Percentiles rank a stretch among this genome's conserved stretches.
Evolutionary conservation across 352 stramenopile species (phyloP).

Genomic region (Aphanomyces astaci): DNA sequence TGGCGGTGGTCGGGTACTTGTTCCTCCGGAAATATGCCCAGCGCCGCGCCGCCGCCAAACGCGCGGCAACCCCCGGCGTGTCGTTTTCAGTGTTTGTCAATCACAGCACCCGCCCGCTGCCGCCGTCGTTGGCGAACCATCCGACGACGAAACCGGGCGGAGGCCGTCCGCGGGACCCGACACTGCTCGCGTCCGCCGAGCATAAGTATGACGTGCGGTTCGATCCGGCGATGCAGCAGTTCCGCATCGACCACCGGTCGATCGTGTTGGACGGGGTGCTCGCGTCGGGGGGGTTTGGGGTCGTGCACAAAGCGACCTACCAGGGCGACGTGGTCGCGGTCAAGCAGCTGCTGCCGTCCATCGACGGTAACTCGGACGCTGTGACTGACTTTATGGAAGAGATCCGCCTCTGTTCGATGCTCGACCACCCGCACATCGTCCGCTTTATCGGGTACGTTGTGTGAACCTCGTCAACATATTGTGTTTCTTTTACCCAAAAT

Average conservation of each 20-base stretch:
- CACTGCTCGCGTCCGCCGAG: not conserved
- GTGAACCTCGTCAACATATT: too few relatives aligned
- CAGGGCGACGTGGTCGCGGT: constrained; percentile 32
- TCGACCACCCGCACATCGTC: constrained; percentile 49
- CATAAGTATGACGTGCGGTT: constrained; percentile 64
- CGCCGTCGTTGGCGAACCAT: not conserved
- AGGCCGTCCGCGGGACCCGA: constrained; percentile 7
- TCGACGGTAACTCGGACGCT: constrained; percentile 26
- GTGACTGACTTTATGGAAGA: constrained; percentile 46
- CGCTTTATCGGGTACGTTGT: constrained; percentile 33
- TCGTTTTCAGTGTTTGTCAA: constrained; percentile 9
- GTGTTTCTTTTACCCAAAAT: too few relatives aligned
- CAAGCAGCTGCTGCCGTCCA: constrained; percentile 35
- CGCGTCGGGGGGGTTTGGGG: constrained; percentile 48
- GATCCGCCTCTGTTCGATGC: constrained; percentile 48
- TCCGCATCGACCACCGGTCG: constrained; percentile 41
- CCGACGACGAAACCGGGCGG: not conserved
- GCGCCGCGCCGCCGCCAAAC: not conserved
- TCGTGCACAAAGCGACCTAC: constrained; percentile 45
- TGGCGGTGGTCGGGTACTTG: constrained; percentile 6
- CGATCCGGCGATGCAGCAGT: constrained; percentile 47
- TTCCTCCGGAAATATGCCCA: constrained; percentile 12
- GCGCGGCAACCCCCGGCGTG: not conserved
- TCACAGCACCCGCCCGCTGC: not conserved
- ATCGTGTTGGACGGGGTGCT: constrained; percentile 37